Evolutionary conservation across 169 alveolate species (phyloP), one percentile per base, ranked within the genome.

Genomic region (Cryptosporidium ubiquitum): DNA sequence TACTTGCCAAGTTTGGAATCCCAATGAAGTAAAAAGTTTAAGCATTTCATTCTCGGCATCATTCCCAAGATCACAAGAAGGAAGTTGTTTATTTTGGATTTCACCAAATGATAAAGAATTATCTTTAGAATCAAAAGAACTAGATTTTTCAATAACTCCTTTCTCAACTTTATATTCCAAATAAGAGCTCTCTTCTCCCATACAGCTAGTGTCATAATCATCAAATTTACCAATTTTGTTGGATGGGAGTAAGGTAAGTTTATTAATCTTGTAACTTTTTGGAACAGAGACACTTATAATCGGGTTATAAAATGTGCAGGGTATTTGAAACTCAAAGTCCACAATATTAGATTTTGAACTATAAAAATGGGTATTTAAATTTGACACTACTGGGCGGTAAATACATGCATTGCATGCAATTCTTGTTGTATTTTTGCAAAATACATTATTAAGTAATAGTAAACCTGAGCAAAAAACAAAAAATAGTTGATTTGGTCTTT

Each of bases 381-480:
- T 40, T 5, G 89, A 58, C 26, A 52, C 89, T 26, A 79, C 68
- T 47, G 89, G 68, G 0, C 69, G 89, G 69, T 61, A 79, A 58
- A 64, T 79, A 33, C 89, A 79, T 40, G 89, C 89, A 79, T 79
- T 79, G 16, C 89, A 79, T 60, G 55, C 89, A 61, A 79, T 42
- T 52, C 23, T 58, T n/a, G 47, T 40, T 73, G 85, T 29, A 52
- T 73, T 35, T 31, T 55, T 5, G 18, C 20, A 57, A 73, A 10
- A 10, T 9, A 6, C 66, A 20, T 55, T 0, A 55, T 23, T 55
- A 23, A 55, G 35, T 55, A 55, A 55, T 16, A 55, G 9, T 55
- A 55, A 12, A 2, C 66, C 66, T 2, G 66, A 55, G n/a, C 26
- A 55, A 20, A 55, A 55, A 5, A 20, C 14, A 7, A 20, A 55